These are phyloP conservation scores for Colletotrichum tabaci DNA, from an alignment of 2,329 filamentous ascomycete genomes.

Conservation along the genomic window DNA sequence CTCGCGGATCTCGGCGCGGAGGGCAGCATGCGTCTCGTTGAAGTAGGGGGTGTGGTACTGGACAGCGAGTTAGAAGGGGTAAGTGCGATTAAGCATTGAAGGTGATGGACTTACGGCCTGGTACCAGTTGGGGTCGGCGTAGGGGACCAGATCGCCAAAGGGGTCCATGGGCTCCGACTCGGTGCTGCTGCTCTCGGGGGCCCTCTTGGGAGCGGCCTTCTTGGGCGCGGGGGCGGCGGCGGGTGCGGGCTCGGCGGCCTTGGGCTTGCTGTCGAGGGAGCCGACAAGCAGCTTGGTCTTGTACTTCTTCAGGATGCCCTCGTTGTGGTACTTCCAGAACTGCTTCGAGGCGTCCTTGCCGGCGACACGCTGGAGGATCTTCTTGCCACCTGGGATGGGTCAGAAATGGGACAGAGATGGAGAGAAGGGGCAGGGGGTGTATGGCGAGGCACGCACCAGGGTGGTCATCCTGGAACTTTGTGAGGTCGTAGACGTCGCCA, in stretches of 20 bases:
- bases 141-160: slow-evolving; percentile 90
- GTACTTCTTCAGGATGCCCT: slow-evolving; percentile 91
- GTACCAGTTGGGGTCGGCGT: slow-evolving; percentile 95
- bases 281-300: slow-evolving; percentile 82
- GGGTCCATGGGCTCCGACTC: slow-evolving; percentile 83
- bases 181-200: slow-evolving; percentile 59
- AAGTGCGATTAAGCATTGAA: accelerated
- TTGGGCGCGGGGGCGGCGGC: slow-evolving; percentile 59
- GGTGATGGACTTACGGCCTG: slow-evolving; percentile 77
- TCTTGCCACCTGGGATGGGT: slow-evolving; percentile 68
- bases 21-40: slow-evolving; percentile 92
- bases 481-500: slow-evolving; percentile 95
- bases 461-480: slow-evolving; percentile 88
- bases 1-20: slow-evolving; percentile 90
- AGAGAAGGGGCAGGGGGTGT: neutral
- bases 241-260: slow-evolving; percentile 68
- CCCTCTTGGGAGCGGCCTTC: slow-evolving; percentile 54
- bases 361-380: slow-evolving; percentile 74
- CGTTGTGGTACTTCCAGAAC: slow-evolving; percentile 86
- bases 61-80: neutral
- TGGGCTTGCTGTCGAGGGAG: slow-evolving; percentile 90
- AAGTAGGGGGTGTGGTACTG: slow-evolving; percentile 97
- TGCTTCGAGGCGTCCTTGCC: slow-evolving; percentile 78
- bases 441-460: slow-evolving; percentile 71
- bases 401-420: neutral